Evolutionary conservation across 1,284 basidiomycete genomes (phyloP), one percentile per base, ranked within the genome.

Genomic region (Austroboletus niveus): DNA sequence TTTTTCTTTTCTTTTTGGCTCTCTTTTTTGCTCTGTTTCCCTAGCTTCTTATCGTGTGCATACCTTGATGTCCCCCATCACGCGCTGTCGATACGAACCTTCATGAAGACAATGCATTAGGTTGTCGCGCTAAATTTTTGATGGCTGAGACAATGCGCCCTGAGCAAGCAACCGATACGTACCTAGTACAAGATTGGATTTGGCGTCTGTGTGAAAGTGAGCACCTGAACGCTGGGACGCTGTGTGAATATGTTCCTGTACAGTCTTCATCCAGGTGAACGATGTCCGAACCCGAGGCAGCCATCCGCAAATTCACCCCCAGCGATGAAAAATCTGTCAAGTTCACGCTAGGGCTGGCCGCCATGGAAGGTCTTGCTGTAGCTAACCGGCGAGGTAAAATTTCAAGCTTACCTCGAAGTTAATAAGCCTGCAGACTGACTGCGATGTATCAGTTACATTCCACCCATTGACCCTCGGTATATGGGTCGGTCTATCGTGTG

Each of bases 311-410:
- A 1, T 82, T 77, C 60, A 58, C 67, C 32, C 54, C 70, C 7
- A 57, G 65, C 11, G 88, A 92, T 65, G 72, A 78, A 48, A 84
- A 80, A 59, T 64, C 76, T 8, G 78, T 83, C 34, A 79, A 77
- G 49, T 89, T 90, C 69, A 75, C 80, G 55, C 70, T 92, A 17
- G 85, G 82, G 30, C 85, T 87, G 62, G 74, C 82, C 8, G 74
- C 78, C 44, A 84, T 92, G 81, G 87, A 89, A 62, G 75, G 77
- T 20, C 76, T 92, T 32, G 84, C 86, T 6, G 69, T 74, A 11
- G 89, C 89, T 24, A 93, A 93, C 64, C 74, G 71, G 53, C 72
- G 71, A 68, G 72, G 90, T 87, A 57, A 42, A 74, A 68, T 22
- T 27, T 5, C 8, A 8, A 24, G 29, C 4, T 6, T 3, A 8